Evolutionary conservation across 2,329 filamentous ascomycete genomes (phyloP), one percentile per base, ranked within the genome.

Genomic region (Myrmaecium sp.): DNA sequence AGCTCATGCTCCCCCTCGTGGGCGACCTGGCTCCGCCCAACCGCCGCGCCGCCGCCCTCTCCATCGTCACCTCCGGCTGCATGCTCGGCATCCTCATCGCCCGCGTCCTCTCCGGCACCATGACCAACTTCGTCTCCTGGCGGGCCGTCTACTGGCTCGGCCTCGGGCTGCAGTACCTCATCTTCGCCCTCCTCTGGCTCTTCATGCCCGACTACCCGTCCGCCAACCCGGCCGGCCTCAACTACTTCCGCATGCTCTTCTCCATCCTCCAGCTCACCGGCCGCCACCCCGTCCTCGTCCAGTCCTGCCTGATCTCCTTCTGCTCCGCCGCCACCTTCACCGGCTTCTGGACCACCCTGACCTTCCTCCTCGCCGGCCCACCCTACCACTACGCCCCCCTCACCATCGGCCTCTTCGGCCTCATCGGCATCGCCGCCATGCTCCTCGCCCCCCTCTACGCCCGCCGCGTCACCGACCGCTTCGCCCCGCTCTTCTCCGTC

Each of bases 131-230:
- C 42, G 73, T 71, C 0, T 61, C 64, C 34, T 89, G 81, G 81
- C 63, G 80, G 14, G 69, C 67, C 31, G 70, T 86, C 5, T 89
- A 83, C 55, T 86, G 77, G 76, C 58, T 84, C 33, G 66, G 75
- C 0, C 65, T 84, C 4, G 78, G 62, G 0, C 55, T 79, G 0
- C 80, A 89, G 49, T 74, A 69, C 39, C 42, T 69, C 6, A 72
- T 86, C 33, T 64, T 74, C 30, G 36, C 56, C 5, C 51, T 74
- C 0, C 63, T 86, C 5, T 84, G 68, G 56, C 44, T 71, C 23
- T 79, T 72, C 48, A 75, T 89, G 73, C 79, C 79, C 0, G 77
- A 84, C 45, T 89, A 89, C 37, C 81, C 79, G 0, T 64, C 67
- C 2, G 76, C 76, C 4, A 84, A 83, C 42, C 70, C 69, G 0